Base-by-base conservation (phyloP, 768 basidiomycete genomes). In the Leccinum ochraceum region DNA sequence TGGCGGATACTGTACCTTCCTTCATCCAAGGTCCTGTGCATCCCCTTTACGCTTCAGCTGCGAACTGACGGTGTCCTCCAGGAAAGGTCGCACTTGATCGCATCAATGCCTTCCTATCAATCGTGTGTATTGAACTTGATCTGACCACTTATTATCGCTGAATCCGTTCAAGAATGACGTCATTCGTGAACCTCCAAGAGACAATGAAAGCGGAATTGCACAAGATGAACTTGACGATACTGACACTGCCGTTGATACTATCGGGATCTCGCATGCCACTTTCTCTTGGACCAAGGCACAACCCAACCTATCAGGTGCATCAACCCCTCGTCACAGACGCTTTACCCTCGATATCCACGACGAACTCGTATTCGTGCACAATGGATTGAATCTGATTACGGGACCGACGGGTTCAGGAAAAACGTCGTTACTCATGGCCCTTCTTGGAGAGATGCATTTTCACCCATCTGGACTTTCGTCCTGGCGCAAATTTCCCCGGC, bases 401-500 rank as follows among this genome's bases (percentile, higher is more conserved):
- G 86, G 86, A 0, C 82, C 84, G 7, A 86, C 86, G 50, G 78
- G 79, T 1, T 82, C 80, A 2, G 87, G 86, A 4, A 89, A 87
- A 71, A 87, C 87, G 0, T 86, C 84, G 0, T 69, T 87, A 26
- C 74, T 87, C 20, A 86, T 88, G 84, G 86, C 86, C 0, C 71
- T 86, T 42, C 77, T 86, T 11, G 80, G 68, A 3, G 87, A 89
- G 73, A 83, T 90, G 85, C 84, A 88, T 70, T 86, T 84, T 67
- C 69, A 80, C 16, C 81, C 80, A 2, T 74, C 75, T 8, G 70
- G 74, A 3, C 76, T 81, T 1, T 80, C 81, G 48, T 85, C 88
- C 0, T 88, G 83, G 81, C 88, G 80, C 71, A 85, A 83, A 62
- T 80, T 93, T 8, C 90, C 92, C 28, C 78, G 89, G 3, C 75